phyloP scores from a whole-genome alignment of 2,329 filamentous ascomycete genomes.

The Arthrobotrys musiformis region DNA sequence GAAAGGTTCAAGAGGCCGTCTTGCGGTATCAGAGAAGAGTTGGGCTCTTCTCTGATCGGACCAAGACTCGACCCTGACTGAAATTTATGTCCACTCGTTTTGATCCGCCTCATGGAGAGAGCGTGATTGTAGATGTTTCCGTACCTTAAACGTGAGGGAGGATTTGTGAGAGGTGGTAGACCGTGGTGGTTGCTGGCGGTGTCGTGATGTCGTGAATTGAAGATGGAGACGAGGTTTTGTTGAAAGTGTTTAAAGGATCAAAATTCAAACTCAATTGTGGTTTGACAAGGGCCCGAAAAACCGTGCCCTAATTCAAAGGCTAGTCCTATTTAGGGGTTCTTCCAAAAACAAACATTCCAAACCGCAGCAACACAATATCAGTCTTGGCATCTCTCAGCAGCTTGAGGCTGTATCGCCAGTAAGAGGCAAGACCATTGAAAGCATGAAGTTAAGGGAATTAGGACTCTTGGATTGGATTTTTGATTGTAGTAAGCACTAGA shows the following conservation, averaged over 20 bases:
- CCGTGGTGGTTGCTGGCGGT: slow-evolving; percentile 41
- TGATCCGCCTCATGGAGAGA: slow-evolving; percentile 45
- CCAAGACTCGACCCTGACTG: slow-evolving; percentile 57
- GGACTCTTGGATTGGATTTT: too few species aligned
- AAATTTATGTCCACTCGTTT: slow-evolving; percentile 52
- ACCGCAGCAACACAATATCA: not conserved
- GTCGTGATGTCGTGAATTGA: slow-evolving; percentile 47
- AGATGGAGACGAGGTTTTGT: slow-evolving; percentile 2
- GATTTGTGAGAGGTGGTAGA: slow-evolving; percentile 25
- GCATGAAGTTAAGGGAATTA: too few species aligned
- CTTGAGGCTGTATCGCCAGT: too few species aligned
- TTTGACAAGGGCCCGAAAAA: slow-evolving; percentile 23
- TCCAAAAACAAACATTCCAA: slow-evolving; percentile 1
- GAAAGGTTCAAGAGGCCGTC: slow-evolving; percentile 57
- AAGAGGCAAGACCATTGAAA: too few species aligned
- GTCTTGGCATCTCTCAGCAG: not conserved
- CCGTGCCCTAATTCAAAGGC: slow-evolving; percentile 38
- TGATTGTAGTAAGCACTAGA: too few species aligned
- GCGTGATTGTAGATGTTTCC: slow-evolving; percentile 29
- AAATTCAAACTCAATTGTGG: slow-evolving; percentile 32
- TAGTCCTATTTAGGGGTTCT: slow-evolving; percentile 1
- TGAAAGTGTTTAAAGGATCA: slow-evolving; percentile 16
- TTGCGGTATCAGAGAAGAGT: slow-evolving; percentile 53
- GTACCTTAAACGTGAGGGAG: slow-evolving; percentile 41
- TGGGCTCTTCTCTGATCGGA: slow-evolving; percentile 43